Evolutionary conservation across 192 early-diverging fungal species (phyloP), one percentile per base, ranked within the genome.

Genomic region (Diversispora epigaea): DNA sequence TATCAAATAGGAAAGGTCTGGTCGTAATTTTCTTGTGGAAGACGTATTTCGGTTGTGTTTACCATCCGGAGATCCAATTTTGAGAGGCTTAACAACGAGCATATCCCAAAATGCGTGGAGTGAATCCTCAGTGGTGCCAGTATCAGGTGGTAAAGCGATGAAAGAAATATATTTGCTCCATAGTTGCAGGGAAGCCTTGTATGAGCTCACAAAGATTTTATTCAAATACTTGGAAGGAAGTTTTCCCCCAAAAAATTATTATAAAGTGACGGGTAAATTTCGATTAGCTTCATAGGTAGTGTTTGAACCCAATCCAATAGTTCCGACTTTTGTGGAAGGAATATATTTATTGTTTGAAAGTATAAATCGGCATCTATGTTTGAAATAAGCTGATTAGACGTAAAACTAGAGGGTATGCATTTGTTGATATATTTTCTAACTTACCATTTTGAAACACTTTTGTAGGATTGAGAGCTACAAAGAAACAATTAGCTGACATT

Each of bases 181-280:
- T n/a, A 72, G 8, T 72, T n/a, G 4, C n/a, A 4, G 3, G 56
- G 56, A 72, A 4, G 70, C 55, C 3, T 72, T 72, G 7, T 10
- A 3, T 60, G 70, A 60, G n/a, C 70, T 57, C 10, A 72, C 55
- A 58, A 72, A 72, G 21, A 72, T 22, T 72, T 72, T 57, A 44
- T 72, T 25, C 70, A 72, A 46, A 72, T 3, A 43, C 1, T 25
- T 21, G 14, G 56, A 8, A 58, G 12, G 6, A 9, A 72, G 56
- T 46, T 60, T 56, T 43, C 40, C 6, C 43, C 11, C 4, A 57
- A 72, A 72, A n/a, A n/a, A n/a, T n/a, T n/a, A n/a, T n/a, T n/a
- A n/a, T n/a, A n/a, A n/a, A n/a, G n/a, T n/a, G n/a, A n/a, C n/a
- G n/a, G n/a, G n/a, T n/a, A n/a, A n/a, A n/a, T n/a, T n/a, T n/a